Conservation (phyloP, 306 rosid genomes). For the Prunus salicina region DNA sequence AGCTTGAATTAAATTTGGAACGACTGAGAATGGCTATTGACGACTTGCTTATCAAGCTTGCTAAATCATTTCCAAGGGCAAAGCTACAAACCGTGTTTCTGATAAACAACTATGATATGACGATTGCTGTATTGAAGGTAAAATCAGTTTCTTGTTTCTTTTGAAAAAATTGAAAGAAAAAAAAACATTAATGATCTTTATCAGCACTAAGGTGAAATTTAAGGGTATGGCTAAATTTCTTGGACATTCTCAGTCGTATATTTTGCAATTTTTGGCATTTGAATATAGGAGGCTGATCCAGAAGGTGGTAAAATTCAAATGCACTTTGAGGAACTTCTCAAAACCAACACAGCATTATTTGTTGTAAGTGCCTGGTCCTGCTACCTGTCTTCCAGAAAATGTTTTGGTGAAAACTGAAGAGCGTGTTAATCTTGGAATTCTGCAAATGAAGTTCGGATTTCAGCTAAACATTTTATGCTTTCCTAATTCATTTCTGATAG, state of each 20-base stretch:
- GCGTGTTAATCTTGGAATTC: neutral
- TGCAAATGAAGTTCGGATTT: neutral
- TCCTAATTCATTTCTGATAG: neutral
- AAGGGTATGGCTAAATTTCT: neutral
- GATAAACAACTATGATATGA: slow-evolving; percentile 96
- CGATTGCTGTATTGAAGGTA: slow-evolving; percentile 90
- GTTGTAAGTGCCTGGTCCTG: slow-evolving; percentile 56
- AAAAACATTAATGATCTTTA: neutral
- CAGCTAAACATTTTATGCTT: neutral
- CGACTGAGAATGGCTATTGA: slow-evolving; percentile 96
- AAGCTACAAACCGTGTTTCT: slow-evolving; percentile 86
- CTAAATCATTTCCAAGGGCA: slow-evolving; percentile 69
- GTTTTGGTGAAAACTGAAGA: neutral
- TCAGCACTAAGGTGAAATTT: slow-evolving; percentile 1
- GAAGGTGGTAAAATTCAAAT: slow-evolving; percentile 92
- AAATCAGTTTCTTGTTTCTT: slow-evolving; percentile 23
- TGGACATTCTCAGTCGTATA: neutral
- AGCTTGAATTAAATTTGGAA: slow-evolving; percentile 87
- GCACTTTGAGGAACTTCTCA: slow-evolving; percentile 90
- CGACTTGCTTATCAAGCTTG: slow-evolving; percentile 94
- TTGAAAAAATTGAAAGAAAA: neutral
- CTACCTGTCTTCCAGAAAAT: neutral
- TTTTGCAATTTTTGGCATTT: slow-evolving; percentile 18
- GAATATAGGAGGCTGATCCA: slow-evolving; percentile 82
- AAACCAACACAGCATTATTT: slow-evolving; percentile 88